phyloP scores from a whole-genome alignment of 2,329 filamentous ascomycete species.

The Ophiostoma populinum region DNA sequence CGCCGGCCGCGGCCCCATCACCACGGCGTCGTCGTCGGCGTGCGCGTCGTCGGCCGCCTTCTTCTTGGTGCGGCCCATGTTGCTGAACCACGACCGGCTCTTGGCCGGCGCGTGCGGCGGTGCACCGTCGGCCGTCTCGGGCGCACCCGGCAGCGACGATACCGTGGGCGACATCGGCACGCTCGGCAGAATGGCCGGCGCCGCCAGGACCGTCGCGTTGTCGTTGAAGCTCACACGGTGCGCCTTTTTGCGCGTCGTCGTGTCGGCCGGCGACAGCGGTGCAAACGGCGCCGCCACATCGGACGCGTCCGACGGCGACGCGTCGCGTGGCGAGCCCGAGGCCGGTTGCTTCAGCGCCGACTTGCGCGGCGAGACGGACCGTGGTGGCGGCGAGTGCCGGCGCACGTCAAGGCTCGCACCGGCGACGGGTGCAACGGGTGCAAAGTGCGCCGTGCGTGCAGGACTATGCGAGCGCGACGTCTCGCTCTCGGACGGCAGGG shows the following conservation, averaged over 20 bases:
- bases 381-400: conserved; percentile 47
- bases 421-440: conserved; percentile 29
- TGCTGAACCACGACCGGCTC: conserved; percentile 35
- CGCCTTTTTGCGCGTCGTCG: conserved; percentile 37
- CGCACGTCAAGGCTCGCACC: conserved; percentile 35
- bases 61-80: conserved; percentile 30
- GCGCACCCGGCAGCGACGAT: conserved; percentile 3
- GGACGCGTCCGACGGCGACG: conserved; percentile 33
- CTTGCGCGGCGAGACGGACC: conserved; percentile 60
- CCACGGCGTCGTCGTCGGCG: conserved; percentile 41
- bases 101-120: background rate
- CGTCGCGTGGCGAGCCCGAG: conserved; percentile 35
- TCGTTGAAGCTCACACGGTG: conserved; percentile 69
- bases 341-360: conserved; percentile 58
- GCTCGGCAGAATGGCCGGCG: conserved; percentile 11
- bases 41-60: conserved; percentile 18
- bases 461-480: conserved; percentile 41
- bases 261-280: conserved; percentile 1
- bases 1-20: conserved; percentile 58
- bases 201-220: conserved; percentile 20
- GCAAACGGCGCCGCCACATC: conserved; percentile 18
- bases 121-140: conserved; percentile 3
- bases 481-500: conserved; percentile 6
- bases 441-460: conserved; percentile 51
- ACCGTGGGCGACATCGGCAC: background rate